Evolutionary conservation across 2,329 filamentous ascomycete genomes (phyloP).

Genomic region (Stachybotrys echinatus): DNA sequence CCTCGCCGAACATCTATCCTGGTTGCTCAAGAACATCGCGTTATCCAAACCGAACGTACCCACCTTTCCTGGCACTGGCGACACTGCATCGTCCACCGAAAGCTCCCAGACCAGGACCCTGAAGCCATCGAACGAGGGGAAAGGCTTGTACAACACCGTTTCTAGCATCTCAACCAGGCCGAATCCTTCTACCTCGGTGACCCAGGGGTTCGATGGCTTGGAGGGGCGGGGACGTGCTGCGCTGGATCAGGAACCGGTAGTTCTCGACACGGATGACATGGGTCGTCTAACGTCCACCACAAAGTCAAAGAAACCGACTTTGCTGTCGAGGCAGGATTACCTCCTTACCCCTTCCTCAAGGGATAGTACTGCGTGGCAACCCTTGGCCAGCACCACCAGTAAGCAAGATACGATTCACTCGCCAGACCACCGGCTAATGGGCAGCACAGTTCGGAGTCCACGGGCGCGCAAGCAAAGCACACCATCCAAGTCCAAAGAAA

Average conservation of each 20-base stretch:
- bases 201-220: constrained; percentile 14
- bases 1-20: constrained; percentile 50
- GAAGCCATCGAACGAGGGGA: not conserved
- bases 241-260: constrained; percentile 19
- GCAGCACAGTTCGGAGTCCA: not conserved
- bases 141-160: not conserved
- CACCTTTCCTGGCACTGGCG: constrained; percentile 26
- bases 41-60: constrained; percentile 33
- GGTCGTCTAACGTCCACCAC: constrained; percentile 36
- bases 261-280: constrained; percentile 31
- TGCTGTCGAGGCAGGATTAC: constrained; percentile 19
- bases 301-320: constrained; percentile 38
- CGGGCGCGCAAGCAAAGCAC: not conserved
- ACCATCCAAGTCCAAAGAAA: not conserved
- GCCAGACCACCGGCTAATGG: not conserved
- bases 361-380: not conserved
- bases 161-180: not conserved
- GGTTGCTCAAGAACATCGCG: constrained; percentile 46
- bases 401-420: not conserved
- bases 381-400: not conserved
- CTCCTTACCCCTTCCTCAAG: constrained; percentile 31
- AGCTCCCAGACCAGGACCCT: not conserved
- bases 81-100: constrained; percentile 15
- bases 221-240: constrained; percentile 12
- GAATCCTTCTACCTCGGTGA: not conserved